Base-by-base conservation (phyloP, 1,284 basidiomycete genomes). In the Moniliella sp. region DNA sequence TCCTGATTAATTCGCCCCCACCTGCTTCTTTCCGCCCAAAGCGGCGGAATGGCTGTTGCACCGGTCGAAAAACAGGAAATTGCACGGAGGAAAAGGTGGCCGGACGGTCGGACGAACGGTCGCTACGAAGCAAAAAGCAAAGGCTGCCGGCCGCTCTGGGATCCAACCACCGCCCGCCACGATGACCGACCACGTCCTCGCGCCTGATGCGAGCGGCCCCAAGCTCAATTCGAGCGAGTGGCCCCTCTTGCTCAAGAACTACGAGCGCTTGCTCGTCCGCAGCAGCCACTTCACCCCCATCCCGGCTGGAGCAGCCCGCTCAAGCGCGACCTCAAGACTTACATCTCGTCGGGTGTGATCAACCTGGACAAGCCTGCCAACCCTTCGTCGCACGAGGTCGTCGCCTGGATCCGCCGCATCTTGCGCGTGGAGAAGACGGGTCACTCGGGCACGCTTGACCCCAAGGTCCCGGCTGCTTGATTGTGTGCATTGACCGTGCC, bases 331-430 rank as follows among this genome's bases (percentile, higher is more conserved):
- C 76, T 94, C 35, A 66, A 69, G 15, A 69, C 73, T 37, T 94
- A 97, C 64, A 73, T 97, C 64, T 84, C 84, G 76, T 83, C 84
- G 42, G 91, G 91, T 49, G 82, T 93, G 37, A 97, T 99, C 64
- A 94, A 97, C 67, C 70, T 97, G 48, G 91, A 99, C 72, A 99
- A 99, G 63, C 91, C 91, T 15, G 94, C 88, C 30, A 99, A 97
- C 66, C 91, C 91, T 5, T 97, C 91, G 3, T 94, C 88, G n/a
- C 91, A 99, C 66, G 91, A 99, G 69, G 91, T 99, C 36, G 91
- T 99, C 45, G 91, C 91, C 11, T 99, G 91, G 91, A 67, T 99
- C 44, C 73, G 88, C 50, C 74, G 91, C 17, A 99, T 99, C n/a
- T 65, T 99, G 32, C 75, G 88, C 16, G 80, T 80, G 19, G 88